phyloP scores from a whole-genome alignment of 352 stramenopile species.

The Phytophthora sp. region DNA sequence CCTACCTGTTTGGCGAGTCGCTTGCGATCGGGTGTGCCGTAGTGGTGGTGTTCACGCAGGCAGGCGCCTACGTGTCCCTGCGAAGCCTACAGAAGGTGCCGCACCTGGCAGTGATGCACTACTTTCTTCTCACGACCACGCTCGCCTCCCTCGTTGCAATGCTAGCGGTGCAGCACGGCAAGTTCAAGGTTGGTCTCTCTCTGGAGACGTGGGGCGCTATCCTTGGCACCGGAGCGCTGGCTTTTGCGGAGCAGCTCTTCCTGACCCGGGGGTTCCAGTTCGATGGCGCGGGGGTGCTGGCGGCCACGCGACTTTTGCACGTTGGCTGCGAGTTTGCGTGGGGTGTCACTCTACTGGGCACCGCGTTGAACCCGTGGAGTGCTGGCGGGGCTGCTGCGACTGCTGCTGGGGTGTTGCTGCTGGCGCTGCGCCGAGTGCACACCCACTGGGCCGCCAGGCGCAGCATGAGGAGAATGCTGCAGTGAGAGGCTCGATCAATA shows the following conservation, averaged over 20 bases:
- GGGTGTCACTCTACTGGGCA: conserved; percentile 45
- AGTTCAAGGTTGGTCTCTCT: conserved; percentile 27
- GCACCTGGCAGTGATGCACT: conserved; percentile 69
- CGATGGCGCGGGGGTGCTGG: conserved; percentile 55
- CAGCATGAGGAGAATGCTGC: conserved; percentile 20
- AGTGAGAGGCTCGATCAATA: conserved; percentile 13
- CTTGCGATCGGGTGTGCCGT: conserved; percentile 38
- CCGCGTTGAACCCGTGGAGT: conserved; percentile 50
- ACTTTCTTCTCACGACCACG: conserved; percentile 54
- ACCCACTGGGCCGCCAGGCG: conserved; percentile 36
- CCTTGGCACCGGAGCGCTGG: conserved; percentile 43
- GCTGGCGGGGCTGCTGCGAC: conserved; percentile 44
- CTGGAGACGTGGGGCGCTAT: conserved; percentile 34
- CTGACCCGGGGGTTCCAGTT: conserved; percentile 71
- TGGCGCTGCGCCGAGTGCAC: conserved; percentile 30
- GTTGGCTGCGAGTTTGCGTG: conserved; percentile 65
- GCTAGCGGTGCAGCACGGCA: conserved; percentile 34
- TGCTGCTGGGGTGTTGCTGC: conserved; percentile 32
- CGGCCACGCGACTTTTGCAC: conserved; percentile 55
- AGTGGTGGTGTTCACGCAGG: conserved; percentile 37
- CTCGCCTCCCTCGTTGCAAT: conserved; percentile 42
- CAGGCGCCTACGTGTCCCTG: conserved; percentile 49
- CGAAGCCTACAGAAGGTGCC: conserved; percentile 51
- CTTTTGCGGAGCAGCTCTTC: conserved; percentile 59
- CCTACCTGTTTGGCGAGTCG: conserved; percentile 32